Conservation (phyloP, 352 stramenopile species). For the Pilasporangium apinafurcum region DNA sequence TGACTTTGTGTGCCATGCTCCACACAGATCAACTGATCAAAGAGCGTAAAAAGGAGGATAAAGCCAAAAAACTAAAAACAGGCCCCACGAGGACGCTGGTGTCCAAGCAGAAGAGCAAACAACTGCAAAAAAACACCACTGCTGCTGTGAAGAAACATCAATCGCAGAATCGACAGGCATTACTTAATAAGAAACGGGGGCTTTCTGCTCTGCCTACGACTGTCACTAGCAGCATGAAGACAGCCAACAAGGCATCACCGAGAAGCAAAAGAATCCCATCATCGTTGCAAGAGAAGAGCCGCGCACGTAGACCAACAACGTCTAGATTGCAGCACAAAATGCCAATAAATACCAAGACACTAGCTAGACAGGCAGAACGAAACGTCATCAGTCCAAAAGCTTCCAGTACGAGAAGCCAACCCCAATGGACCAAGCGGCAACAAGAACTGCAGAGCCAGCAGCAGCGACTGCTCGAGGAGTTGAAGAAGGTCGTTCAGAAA, state of each 20-base stretch:
- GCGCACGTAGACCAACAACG: background rate
- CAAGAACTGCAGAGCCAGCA: conserved; percentile 2
- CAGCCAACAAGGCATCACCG: background rate
- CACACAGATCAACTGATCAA: conserved; percentile 73
- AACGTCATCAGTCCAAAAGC: conserved; percentile 7
- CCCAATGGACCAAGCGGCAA: conserved; percentile 2
- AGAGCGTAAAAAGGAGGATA: conserved; percentile 58
- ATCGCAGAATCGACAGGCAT: conserved; percentile 22
- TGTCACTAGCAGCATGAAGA: background rate
- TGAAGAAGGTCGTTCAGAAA: conserved; percentile 2
- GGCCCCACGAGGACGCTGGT: conserved; percentile 15
- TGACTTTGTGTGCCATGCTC: background rate
- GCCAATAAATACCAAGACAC: conserved; percentile 6
- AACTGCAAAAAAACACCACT: conserved; percentile 6
- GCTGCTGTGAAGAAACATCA: conserved; percentile 10
- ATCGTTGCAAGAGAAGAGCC: conserved; percentile 9
- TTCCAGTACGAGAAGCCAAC: conserved; percentile 2
- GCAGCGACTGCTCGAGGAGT: conserved; percentile 1
- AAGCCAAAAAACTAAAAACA: conserved; percentile 12
- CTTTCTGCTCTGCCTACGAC: conserved; percentile 8
- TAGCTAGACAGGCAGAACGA: background rate
- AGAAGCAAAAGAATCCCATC: conserved; percentile 14
- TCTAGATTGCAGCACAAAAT: background rate
- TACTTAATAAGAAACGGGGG: conserved; percentile 43
- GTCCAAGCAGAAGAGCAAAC: conserved; percentile 9